Base-by-base conservation (phyloP, 176 grass and related monocot species). In the Triticum aestivum region DNA sequence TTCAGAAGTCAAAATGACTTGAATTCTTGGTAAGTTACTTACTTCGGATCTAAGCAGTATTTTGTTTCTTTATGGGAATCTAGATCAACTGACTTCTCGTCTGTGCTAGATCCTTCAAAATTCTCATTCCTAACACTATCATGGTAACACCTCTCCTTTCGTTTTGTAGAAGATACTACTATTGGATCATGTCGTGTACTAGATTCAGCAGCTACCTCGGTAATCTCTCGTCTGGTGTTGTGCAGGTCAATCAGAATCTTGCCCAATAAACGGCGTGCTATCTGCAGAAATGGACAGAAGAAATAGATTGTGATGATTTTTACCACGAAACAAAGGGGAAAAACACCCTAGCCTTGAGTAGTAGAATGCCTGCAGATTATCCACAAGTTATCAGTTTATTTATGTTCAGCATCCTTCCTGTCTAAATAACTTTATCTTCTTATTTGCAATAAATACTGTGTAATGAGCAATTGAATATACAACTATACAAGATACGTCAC, bases 1-100 rank as follows among this genome's bases (percentile, higher is more conserved):
- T 30, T 78, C 34, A 72, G 78, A 52, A 88, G 6, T 75, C 17
- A n/a, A 89, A 83, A 83, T 35, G 59, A 79, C 27, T 54, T 38
- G 61, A 74, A 59, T 82, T 52, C 32, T 38, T 74, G 34, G 79
- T 65, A 71, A 64, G 63, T 69, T 84, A 69, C 87, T 84, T 75
- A 98, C 96, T 94, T 98, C 61, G 96, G 93, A 91, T 98, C 96
- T 82, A 98, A 86, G 89, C 96, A 94, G 86, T 95, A 98, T 94
- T 95, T 93, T 62, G 91, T 98, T 91, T 98, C 96, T 85, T 91
- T 87, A 73, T 98, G 88, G 9, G 89, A 90, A 52, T 94, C 91
- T 84, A 86, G 82, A 82, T 84, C 86, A 69, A 90, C 71, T 15
- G 79, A 89, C 21, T 90, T 93, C 58, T 93, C 84, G 41, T 83